Conservation (phyloP, 2,329 filamentous ascomycete genomes). For the Phaeophleospora eucalypticola region DNA sequence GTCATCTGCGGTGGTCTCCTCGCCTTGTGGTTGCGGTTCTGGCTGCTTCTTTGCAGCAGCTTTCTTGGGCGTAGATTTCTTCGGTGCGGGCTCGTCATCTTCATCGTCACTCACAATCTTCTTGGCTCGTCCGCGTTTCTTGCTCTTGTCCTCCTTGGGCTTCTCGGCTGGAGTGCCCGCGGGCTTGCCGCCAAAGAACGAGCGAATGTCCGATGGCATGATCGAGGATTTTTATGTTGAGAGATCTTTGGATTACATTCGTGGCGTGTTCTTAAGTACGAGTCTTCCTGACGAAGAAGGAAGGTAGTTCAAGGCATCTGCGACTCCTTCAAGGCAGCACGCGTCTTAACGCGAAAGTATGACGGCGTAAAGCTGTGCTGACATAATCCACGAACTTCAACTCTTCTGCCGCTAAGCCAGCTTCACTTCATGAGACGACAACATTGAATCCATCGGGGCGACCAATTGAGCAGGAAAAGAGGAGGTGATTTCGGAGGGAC, state of each 20-base stretch:
- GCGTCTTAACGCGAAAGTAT: not conserved
- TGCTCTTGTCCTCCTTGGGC: constrained; percentile 38
- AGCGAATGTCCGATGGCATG: constrained; percentile 85
- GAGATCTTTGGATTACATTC: too few species aligned
- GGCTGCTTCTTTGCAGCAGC: constrained; percentile 49
- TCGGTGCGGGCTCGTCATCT: constrained; percentile 23
- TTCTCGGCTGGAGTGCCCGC: constrained; percentile 47
- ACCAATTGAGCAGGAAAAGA: not conserved
- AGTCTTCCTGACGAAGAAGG: not conserved
- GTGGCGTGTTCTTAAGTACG: too few species aligned
- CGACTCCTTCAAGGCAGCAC: not conserved
- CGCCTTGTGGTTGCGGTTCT: constrained; percentile 28
- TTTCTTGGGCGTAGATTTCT: constrained; percentile 48
- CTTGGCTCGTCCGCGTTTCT: constrained; percentile 48
- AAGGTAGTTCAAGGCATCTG: not conserved
- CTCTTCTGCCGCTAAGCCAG: too few species aligned
- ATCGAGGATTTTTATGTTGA: not conserved
- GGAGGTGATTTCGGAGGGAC: too few species aligned
- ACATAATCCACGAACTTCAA: not conserved
- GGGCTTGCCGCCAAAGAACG: constrained; percentile 79
- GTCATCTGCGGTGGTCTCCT: constrained; percentile 58
- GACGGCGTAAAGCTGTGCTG: not conserved
- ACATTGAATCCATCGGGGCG: not conserved
- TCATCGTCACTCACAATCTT: constrained; percentile 76
- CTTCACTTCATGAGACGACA: not conserved